Evolutionary conservation across 345 rosid species (phyloP), one percentile per base, ranked within the genome.

Genomic region (Ailanthus altissimus): DNA sequence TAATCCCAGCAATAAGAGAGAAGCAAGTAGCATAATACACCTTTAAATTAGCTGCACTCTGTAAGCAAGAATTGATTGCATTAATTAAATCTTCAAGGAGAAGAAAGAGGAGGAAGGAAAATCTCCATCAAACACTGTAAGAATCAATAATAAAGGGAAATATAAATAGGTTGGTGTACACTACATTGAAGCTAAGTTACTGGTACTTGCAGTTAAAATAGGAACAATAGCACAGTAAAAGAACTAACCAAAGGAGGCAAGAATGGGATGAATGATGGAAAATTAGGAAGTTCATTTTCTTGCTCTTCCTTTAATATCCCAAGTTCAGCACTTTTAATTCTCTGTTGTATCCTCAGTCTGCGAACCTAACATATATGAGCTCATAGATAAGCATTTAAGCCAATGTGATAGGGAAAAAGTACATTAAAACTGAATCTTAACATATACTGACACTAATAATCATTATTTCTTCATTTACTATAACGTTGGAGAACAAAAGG

Each of bases 241-340:
- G 59, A 59, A 63, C 90, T 85, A 45, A 92, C 99, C 89, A 95
- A 76, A 49, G 99, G 98, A 79, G 99, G 99, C 83, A 95, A 86
- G 85, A 95, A 95, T 4, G 99, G 99, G 57, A 95, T 95, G 83
- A 95, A 95, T 2, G 99, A 95, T 38, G 99, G 98, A 83, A 95
- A 95, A 81, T 89, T 84, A 61, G 99, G 98, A 75, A 95, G 87
- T 23, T 95, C 99, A 58, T 80, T 90, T 80, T 95, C 99, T 78
- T 79, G 83, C 71, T 81, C 79, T 11, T 89, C 94, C 9, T 83
- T 72, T 10, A 77, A 70, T 42, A 85, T 87, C 36, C 98, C 98
- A 56, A 89, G 93, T 70, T 95, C 99, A 12, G 85, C 90, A 78
- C 73, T 91, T 80, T 78, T 92, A 47, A 95, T 88, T 67, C 98